Base-by-base conservation (phyloP, 2,329 filamentous ascomycete species). In the Aspergillus thermomutatus region DNA sequence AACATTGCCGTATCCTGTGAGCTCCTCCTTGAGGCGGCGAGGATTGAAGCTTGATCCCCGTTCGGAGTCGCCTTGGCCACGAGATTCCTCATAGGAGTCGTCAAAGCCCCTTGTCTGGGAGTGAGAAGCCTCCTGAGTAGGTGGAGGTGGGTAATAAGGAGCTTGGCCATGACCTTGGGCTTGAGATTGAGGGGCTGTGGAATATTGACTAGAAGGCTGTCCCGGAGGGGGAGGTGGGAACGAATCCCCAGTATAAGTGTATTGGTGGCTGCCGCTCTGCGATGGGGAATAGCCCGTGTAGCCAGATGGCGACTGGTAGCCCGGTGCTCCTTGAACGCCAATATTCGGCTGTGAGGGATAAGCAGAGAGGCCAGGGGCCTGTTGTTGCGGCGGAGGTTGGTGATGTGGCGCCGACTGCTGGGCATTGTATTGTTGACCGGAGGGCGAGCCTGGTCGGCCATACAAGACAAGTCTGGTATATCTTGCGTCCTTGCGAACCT, bases 401-500 rank as follows among this genome's bases (percentile, higher is more conserved):
- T 50, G 50, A 3, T 25, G 31, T 14, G 27, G 10, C 26, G 47
- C 23, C 31, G 49, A 41, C 26, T 63, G 58, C 47, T 66, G 31
- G 31, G 31, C 5, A 37, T 37, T 37, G 31, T 37, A 37, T 37
- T 37, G 65, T 8, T 58, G 54, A 50, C 50, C 51, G 55, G 62
- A 54, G 45, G 65, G 62, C 31, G 69, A 67, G 63, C 66, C 49
- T 54, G 72, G 62, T 50, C 66, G 69, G 4, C 68, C 73, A 67
- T 64, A 74, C 40, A 72, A 66, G 26, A 57, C 66, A 50, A 74
- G 66, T 60, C 66, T 72, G 11, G 72, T 64, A 61, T 85, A 86
- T 55, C 82, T 74, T 3, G 70, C 66, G 48, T 83, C 77, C 49
- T 80, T 76, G 17, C 83, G 81, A 34, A 82, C 79, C 58, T 79